Evolutionary conservation across 495 filamentous ascomycete genomes (phyloP), one percentile per base, ranked within the genome.

Genomic region (Penicilliopsis zonata): DNA sequence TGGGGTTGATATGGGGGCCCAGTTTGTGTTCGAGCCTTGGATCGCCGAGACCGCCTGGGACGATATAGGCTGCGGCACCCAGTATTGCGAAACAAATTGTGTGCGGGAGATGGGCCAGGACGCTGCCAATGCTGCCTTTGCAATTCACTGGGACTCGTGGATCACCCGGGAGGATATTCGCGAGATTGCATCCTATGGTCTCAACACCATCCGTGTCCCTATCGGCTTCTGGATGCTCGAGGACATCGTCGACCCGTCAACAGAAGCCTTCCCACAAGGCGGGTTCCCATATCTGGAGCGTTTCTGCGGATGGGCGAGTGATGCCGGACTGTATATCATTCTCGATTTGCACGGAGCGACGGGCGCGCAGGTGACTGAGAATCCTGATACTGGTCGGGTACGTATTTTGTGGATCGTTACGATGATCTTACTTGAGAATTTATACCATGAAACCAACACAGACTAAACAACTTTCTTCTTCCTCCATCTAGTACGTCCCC

Each of bases 171-270:
- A 55, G 12, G 74, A 79, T 42, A 65, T 80, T 34, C 35, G 40
- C 9, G 37, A 65, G 29, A 79, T 80, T 34, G 39, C 47, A 16
- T 60, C 46, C 29, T 65, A 65, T 22, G 72, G 74, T 0, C 46
- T 80, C 5, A 79, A 79, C 41, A 70, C 74, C 1, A 62, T 80
- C 18, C 63, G 76, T 2, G 67, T 81, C 9, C 76, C 74, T 0
- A 61, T 78, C 2, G 76, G 74, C 0, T 80, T 71, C 49, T 80
- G 76, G 74, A 60, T 79, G 25, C 44, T 55, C 13, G 74, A 79
- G 42, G 62, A 67, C 21, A 49, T 75, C 18, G 71, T 80, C 1
- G 52, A 72, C 25, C 28, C 33, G 2, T 46, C 59, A 24, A 65
- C 48, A 26, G 74, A 78, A 43, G 55, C 69, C 38, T 79, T 76